A percentile compares a stretch with the other conserved stretches of the same genome.
phyloP scores from a whole-genome alignment of 495 filamentous ascomycete species.

The Aspergillus sparsus region DNA sequence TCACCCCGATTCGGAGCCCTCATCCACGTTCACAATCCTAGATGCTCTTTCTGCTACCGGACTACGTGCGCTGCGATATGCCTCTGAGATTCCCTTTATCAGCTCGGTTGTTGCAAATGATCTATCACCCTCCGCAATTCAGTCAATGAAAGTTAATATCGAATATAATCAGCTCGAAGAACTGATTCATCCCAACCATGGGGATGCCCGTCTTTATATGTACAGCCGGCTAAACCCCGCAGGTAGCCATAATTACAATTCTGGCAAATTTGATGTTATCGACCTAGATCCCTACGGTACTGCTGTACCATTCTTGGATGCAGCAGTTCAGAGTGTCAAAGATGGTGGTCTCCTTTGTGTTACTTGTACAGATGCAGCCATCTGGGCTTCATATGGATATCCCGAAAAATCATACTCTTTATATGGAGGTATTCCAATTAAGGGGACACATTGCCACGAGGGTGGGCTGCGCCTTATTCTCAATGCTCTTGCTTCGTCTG shows the following conservation, averaged over 20 bases:
- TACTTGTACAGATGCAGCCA: slow-evolving; percentile 92
- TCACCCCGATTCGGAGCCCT: slow-evolving; percentile 18
- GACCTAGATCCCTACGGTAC: slow-evolving; percentile 96
- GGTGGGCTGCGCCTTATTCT: slow-evolving; percentile 84
- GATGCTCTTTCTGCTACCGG: slow-evolving; percentile 96
- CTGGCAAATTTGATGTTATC: slow-evolving; percentile 77
- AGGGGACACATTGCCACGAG: slow-evolving; percentile 83
- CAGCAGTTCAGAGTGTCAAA: slow-evolving; percentile 77
- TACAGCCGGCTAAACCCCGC: slow-evolving; percentile 56
- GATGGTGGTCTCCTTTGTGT: slow-evolving; percentile 91
- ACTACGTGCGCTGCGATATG: slow-evolving; percentile 87
- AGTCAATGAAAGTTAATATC: slow-evolving; percentile 79
- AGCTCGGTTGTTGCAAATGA: slow-evolving; percentile 90
- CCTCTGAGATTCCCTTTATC: slow-evolving; percentile 80
- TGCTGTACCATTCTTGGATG: slow-evolving; percentile 87
- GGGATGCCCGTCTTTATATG: slow-evolving; percentile 90
- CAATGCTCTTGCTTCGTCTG: slow-evolving; percentile 73
- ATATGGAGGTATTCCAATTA: slow-evolving; percentile 86
- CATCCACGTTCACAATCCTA: slow-evolving; percentile 69
- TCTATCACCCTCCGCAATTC: slow-evolving; percentile 71
- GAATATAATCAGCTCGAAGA: slow-evolving; percentile 72
- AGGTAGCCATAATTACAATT: slow-evolving; percentile 8
- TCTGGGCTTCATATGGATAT: slow-evolving; percentile 92
- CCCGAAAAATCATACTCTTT: slow-evolving; percentile 88
- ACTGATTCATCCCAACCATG: slow-evolving; percentile 69